Percentiles rank a stretch among this genome's conserved stretches.
These are phyloP conservation scores for Petunia axillaris DNA, from an alignment of 257 asterid genomes.

Conservation along the genomic window DNA sequence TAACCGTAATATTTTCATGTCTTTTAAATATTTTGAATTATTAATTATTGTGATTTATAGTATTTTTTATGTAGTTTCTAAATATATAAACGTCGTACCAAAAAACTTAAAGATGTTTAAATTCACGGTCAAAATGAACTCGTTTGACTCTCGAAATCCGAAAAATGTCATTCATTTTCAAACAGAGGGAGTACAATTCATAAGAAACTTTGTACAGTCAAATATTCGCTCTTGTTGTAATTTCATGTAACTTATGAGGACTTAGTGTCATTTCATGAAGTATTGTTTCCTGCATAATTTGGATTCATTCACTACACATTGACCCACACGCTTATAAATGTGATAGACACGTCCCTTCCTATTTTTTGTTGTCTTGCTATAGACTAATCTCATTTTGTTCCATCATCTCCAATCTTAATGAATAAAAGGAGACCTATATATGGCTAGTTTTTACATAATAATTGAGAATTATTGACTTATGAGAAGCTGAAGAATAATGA, in stretches of 20 bases:
- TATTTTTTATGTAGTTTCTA: too few relatives aligned
- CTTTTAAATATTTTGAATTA: too few relatives aligned
- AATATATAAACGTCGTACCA: too few relatives aligned
- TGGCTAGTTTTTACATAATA: too few relatives aligned
- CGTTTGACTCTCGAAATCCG: too few relatives aligned
- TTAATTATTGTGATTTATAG: too few relatives aligned
- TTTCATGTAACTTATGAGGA: background rate
- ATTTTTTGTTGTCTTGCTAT: background rate
- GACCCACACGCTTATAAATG: slow-evolving; percentile 16
- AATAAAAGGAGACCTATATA: background rate
- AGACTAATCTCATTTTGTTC: background rate
- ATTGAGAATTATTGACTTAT: background rate
- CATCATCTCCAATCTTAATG: background rate
- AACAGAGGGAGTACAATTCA: background rate
- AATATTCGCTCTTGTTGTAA: slow-evolving; percentile 9
- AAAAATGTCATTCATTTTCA: too few relatives aligned
- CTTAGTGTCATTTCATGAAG: background rate
- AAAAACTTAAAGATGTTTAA: too few relatives aligned
- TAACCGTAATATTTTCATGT: too few relatives aligned
- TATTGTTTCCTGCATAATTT: background rate
- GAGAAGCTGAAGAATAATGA: background rate
- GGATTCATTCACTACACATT: background rate
- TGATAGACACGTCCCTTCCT: slow-evolving; percentile 9
- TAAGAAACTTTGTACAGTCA: background rate
- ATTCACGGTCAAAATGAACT: too few relatives aligned